Evolutionary conservation across 805 yeast genomes (phyloP), one percentile per base, ranked within the genome.

Genomic region (Cyberlindnera maclurae): DNA sequence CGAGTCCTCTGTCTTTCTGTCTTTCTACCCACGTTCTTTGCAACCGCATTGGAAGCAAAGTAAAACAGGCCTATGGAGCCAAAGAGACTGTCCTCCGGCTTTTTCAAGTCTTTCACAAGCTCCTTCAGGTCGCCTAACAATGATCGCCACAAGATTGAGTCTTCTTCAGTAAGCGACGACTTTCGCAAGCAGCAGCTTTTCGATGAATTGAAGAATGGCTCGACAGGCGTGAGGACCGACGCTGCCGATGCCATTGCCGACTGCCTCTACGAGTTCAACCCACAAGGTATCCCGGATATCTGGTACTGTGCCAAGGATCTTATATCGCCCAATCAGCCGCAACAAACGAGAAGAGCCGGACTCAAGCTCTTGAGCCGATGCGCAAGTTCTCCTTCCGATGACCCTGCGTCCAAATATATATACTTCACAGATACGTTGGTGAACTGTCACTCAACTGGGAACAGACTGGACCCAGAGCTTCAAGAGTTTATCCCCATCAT

Each of bases 261-360:
- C 2, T 64, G 75, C 3, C 57, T 85, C 3, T 69, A 69, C 16
- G 71, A 68, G 34, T 69, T 68, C 36, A 64, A 79, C 3, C 68
- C 77, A 3, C 67, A 79, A 0, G 71, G 82, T 3, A 67, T 84
- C 4, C 78, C 85, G 0, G 88, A 82, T 44, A 67, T 85, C 2
- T 86, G 96, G 96, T 76, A 79, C 55, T 60, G 77, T 37, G 79
- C 82, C 0, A 63, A 73, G 42, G 74, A 70, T 36, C 58, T 80
- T 55, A 66, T 83, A 36, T 62, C 63, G 6, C 54, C 61, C 0
- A 54, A 56, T 3, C 55, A 51, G 26, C 57, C 54, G n/a, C 51
- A 49, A 15, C 40, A 55, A 1, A 63, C 59, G 13, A 57, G 80
- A 20, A 59, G 70, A 26, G 70, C 72, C 1, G 78, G 79, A 0